Evolutionary conservation across 495 filamentous ascomycete species (phyloP).

Genomic region (Bombardia bombarda): DNA sequence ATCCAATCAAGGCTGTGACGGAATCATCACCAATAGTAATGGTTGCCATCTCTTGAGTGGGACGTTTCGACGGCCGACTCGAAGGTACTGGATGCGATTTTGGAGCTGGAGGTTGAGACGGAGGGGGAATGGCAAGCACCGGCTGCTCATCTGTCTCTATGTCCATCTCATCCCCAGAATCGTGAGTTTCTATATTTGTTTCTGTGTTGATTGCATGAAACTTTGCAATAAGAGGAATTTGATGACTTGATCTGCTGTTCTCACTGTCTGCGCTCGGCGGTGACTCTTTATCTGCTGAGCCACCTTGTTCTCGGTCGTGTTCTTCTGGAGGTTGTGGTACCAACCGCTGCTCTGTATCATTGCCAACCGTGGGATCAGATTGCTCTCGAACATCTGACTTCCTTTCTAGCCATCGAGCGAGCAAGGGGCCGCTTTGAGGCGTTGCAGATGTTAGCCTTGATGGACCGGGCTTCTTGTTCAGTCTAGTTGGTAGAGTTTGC

Average conservation of each 20-base stretch:
- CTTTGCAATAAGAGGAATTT: no score
- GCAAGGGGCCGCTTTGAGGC: background rate
- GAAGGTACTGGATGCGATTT: slow-evolving; percentile 10
- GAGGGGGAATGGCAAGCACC: slow-evolving; percentile 28
- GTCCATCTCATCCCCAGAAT: slow-evolving; percentile 1
- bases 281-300: background rate
- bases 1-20: slow-evolving; percentile 48
- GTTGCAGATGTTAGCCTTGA: slow-evolving; percentile 1
- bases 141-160: slow-evolving; percentile 18
- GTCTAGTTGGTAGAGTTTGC: background rate
- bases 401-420: slow-evolving; percentile 17
- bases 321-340: no score
- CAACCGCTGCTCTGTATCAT: no score
- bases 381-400: slow-evolving; percentile 1
- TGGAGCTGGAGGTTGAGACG: slow-evolving; percentile 24
- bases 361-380: background rate
- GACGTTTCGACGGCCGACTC: slow-evolving; percentile 42
- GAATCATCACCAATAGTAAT: slow-evolving; percentile 82
- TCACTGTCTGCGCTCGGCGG: no score
- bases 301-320: background rate
- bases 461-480: background rate
- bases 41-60: slow-evolving; percentile 66
- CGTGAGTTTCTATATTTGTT: background rate
- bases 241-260: no score
- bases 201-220: background rate